Evolutionary conservation across 192 early-diverging fungal genomes (phyloP).

Genomic region (Coemansia sp.): DNA sequence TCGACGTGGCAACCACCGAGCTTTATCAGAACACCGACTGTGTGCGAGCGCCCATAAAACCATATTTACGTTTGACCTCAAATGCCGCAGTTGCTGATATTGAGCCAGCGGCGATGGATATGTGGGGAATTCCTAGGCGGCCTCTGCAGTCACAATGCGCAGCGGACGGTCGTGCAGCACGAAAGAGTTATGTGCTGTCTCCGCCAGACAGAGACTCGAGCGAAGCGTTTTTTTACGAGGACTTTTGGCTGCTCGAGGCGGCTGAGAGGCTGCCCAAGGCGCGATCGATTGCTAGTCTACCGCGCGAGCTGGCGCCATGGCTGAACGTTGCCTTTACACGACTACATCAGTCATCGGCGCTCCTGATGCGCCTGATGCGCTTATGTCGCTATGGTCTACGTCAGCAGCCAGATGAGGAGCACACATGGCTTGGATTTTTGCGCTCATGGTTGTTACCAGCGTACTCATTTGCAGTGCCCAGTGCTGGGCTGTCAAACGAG

Average conservation of each 20-base stretch:
- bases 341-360: conserved; percentile 22
- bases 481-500: conserved; percentile 49
- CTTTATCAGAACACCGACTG: conserved; percentile 38
- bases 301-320: conserved; percentile 46
- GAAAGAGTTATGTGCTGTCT: conserved; percentile 21
- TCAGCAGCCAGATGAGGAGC: conserved; percentile 4
- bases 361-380: conserved; percentile 40
- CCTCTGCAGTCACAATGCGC: background rate
- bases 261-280: conserved; percentile 19
- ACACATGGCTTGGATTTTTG: conserved; percentile 33
- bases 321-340: conserved; percentile 40
- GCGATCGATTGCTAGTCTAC: conserved; percentile 17
- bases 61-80: conserved; percentile 1
- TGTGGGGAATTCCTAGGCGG: conserved; percentile 17
- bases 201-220: conserved; percentile 24
- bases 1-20: conserved; percentile 23
- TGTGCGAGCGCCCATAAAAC: conserved; percentile 27
- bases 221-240: conserved; percentile 51
- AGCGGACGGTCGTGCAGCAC: background rate
- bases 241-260: conserved; percentile 44
- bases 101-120: background rate
- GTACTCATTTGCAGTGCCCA: conserved; percentile 32
- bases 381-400: conserved; percentile 40
- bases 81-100: background rate
- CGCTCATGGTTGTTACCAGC: conserved; percentile 50